Conservation (phyloP, 164 flowering plant species). For the Dillenia turbinata region DNA sequence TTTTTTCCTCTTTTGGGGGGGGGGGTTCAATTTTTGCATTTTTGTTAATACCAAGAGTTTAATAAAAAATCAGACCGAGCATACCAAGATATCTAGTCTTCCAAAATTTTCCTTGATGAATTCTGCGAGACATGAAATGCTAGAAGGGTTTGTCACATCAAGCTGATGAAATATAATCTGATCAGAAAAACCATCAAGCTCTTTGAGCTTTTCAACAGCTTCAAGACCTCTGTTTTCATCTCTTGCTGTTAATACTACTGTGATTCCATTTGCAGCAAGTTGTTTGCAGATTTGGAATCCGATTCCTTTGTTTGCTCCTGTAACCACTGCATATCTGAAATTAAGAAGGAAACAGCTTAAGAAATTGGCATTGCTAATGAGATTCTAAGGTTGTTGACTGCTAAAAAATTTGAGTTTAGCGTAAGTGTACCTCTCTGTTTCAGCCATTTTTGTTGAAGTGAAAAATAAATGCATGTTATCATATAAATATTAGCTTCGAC, state of each 20-base stretch:
- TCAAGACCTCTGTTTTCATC: conserved; percentile 31
- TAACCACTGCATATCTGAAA: conserved; percentile 31
- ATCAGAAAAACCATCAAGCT: conserved; percentile 11
- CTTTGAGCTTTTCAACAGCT: conserved; percentile 27
- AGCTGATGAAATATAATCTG: conserved; percentile 31
- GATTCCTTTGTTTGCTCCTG: conserved; percentile 38
- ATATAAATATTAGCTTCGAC: too few relatives aligned
- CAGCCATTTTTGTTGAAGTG: too few relatives aligned
- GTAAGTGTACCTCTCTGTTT: too few relatives aligned
- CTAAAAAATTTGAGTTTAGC: too few relatives aligned
- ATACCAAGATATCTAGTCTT: conserved; percentile 38
- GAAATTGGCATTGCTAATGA: too few relatives aligned
- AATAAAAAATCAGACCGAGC: not conserved
- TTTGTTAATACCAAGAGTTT: not conserved
- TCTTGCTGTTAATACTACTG: conserved; percentile 29
- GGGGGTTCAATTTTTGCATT: not conserved
- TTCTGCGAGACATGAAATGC: conserved; percentile 16
- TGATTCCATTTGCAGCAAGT: conserved; percentile 23
- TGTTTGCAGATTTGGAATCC: conserved; percentile 31
- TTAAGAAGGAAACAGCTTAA: not conserved
- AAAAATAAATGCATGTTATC: too few relatives aligned
- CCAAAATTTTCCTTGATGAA: conserved; percentile 25
- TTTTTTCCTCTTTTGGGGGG: not conserved
- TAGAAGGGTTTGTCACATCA: conserved; percentile 25
- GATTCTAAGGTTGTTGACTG: too few relatives aligned